Conservation (phyloP, 441 rosid genomes). For the Lagerstroemia fauriei region DNA sequence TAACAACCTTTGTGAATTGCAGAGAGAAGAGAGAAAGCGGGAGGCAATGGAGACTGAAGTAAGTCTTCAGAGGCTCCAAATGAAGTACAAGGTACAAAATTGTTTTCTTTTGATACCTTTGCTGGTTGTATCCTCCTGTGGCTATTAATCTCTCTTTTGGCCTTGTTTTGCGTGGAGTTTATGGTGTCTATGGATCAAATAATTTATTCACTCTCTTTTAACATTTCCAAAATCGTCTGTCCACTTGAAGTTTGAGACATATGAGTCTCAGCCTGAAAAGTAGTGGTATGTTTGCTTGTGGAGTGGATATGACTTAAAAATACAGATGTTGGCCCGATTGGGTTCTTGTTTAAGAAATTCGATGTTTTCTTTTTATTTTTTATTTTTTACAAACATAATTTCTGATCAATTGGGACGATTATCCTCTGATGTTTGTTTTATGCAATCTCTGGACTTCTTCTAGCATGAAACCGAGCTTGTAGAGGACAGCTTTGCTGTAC, state of each 20-base stretch:
- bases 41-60: constrained; percentile 87
- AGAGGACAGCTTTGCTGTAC: constrained; percentile 69
- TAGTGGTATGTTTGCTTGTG: neutral
- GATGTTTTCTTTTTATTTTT: neutral
- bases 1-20: constrained; percentile 16
- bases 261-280: neutral
- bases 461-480: constrained; percentile 83
- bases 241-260: neutral
- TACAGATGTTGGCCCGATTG: neutral
- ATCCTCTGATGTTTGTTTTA: neutral
- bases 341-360: neutral
- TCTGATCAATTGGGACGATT: neutral
- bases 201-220: neutral
- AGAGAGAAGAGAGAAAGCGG: constrained; percentile 96
- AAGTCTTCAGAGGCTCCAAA: constrained; percentile 84
- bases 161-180: neutral
- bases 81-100: constrained; percentile 69
- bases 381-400: neutral
- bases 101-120: constrained; percentile 2
- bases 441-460: constrained; percentile 1
- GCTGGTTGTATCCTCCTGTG: neutral
- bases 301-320: neutral
- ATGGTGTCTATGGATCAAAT: neutral
- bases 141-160: neutral
- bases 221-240: neutral